phyloP scores from a whole-genome alignment of 345 rosid species.

The Cochlearia excelsa region DNA sequence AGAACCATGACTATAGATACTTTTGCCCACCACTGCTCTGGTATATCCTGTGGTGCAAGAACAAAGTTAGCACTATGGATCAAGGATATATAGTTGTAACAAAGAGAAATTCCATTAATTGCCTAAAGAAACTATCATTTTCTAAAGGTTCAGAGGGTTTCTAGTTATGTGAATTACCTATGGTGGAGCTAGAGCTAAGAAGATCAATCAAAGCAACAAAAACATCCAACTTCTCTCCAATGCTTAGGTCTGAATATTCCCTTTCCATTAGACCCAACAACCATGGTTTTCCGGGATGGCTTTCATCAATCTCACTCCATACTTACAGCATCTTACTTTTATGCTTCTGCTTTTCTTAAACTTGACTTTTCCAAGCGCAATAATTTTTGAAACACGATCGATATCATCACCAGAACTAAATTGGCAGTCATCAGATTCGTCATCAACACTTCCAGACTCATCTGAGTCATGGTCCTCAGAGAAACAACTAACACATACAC shows the following conservation, averaged over 20 bases:
- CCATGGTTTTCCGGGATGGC: slow-evolving; percentile 91
- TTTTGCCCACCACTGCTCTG: slow-evolving; percentile 43
- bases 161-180: slow-evolving; percentile 48
- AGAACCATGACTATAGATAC: slow-evolving; percentile 54
- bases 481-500: slow-evolving; percentile 56
- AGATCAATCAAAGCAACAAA: slow-evolving; percentile 82
- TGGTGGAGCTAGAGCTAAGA: slow-evolving; percentile 68
- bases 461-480: slow-evolving; percentile 54
- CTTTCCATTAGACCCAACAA: slow-evolving; percentile 89
- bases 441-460: slow-evolving; percentile 83
- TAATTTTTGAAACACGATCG: slow-evolving; percentile 52
- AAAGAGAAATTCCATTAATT: background rate
- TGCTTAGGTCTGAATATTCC: slow-evolving; percentile 84
- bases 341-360: slow-evolving; percentile 35
- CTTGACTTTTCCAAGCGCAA: slow-evolving; percentile 38
- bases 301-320: slow-evolving; percentile 87
- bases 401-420: slow-evolving; percentile 56
- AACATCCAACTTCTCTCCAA: slow-evolving; percentile 79
- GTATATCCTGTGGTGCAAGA: slow-evolving; percentile 43
- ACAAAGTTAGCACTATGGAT: slow-evolving; percentile 6
- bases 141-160: background rate
- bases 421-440: slow-evolving; percentile 47
- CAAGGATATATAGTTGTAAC: background rate
- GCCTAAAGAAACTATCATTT: slow-evolving; percentile 1
- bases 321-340: slow-evolving; percentile 43